These are phyloP conservation scores for Emergomyces pasteurianus DNA, from an alignment of 2,329 filamentous ascomycete genomes.

Conservation along the genomic window DNA sequence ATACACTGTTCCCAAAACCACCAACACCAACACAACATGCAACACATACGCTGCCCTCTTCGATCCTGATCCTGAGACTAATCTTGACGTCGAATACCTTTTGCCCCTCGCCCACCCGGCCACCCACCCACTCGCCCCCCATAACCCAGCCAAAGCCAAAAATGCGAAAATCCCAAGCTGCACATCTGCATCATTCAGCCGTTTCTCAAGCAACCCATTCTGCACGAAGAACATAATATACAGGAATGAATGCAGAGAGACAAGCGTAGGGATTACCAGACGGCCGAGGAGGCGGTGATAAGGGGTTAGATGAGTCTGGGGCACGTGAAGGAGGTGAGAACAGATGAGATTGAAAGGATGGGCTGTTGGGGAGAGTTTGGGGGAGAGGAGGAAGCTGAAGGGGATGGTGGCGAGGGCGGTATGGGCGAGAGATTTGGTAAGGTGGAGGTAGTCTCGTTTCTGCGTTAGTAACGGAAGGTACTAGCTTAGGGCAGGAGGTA, in stretches of 20 bases:
- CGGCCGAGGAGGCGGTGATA: slow-evolving; percentile 48
- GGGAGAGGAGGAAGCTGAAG: slow-evolving; percentile 45
- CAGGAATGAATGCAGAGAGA: slow-evolving; percentile 41
- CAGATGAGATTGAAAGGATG: slow-evolving; percentile 42
- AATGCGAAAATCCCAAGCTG: slow-evolving; percentile 36
- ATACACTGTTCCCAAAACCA: slow-evolving; percentile 40
- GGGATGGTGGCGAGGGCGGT: slow-evolving; percentile 49
- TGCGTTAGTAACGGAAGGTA: background rate
- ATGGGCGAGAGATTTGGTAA: slow-evolving; percentile 51
- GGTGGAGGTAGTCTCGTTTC: slow-evolving; percentile 47
- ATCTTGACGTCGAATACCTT: slow-evolving; percentile 2
- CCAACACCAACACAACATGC: slow-evolving; percentile 42
- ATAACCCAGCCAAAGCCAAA: slow-evolving; percentile 28
- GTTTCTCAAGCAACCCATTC: slow-evolving; percentile 38
- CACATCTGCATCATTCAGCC: slow-evolving; percentile 46
- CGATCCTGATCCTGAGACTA: slow-evolving; percentile 17
- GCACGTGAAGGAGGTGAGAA: slow-evolving; percentile 40
- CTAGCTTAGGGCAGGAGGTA: background rate
- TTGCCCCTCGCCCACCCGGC: background rate
- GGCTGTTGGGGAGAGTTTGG: slow-evolving; percentile 33
- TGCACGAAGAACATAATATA: slow-evolving; percentile 48
- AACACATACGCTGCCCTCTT: slow-evolving; percentile 41
- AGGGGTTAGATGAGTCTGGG: slow-evolving; percentile 44
- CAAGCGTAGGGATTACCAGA: slow-evolving; percentile 38
- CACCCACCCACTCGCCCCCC: slow-evolving; percentile 6